phyloP scores from a whole-genome alignment of 2,329 filamentous ascomycete genomes.

The Fusarium sp. region DNA sequence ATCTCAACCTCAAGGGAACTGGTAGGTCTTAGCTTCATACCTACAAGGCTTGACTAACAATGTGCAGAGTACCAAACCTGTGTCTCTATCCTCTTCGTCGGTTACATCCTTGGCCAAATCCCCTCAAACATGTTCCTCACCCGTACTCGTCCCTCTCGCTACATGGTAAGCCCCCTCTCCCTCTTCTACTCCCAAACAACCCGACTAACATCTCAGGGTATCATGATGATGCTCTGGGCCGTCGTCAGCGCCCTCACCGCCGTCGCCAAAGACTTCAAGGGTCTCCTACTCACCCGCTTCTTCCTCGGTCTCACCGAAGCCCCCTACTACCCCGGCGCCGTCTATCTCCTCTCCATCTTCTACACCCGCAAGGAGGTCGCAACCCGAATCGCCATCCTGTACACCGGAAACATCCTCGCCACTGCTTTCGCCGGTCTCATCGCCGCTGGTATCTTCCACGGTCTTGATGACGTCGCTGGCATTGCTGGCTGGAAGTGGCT shows the following conservation, averaged over 20 bases:
- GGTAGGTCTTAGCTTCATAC: background rate
- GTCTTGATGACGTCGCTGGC: slow-evolving; percentile 39
- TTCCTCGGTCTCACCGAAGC: slow-evolving; percentile 54
- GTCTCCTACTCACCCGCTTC: slow-evolving; percentile 58
- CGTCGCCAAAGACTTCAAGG: slow-evolving; percentile 57
- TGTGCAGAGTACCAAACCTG: slow-evolving; percentile 45
- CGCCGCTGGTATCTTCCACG: slow-evolving; percentile 53
- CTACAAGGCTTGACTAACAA: background rate
- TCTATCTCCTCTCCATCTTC: slow-evolving; percentile 59
- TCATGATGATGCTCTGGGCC: slow-evolving; percentile 59
- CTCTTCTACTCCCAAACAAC: accelerated
- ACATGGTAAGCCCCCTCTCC: slow-evolving; percentile 44
- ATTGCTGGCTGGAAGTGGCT: slow-evolving; percentile 53
- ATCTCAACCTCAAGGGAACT: slow-evolving; percentile 38
- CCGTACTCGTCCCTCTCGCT: slow-evolving; percentile 52
- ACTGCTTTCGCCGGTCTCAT: slow-evolving; percentile 56
- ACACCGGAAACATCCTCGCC: slow-evolving; percentile 50
- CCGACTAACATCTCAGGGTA: slow-evolving; percentile 37
- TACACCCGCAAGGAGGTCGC: slow-evolving; percentile 62
- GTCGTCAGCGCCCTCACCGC: slow-evolving; percentile 57
- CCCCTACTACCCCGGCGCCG: slow-evolving; percentile 49
- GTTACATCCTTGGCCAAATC: slow-evolving; percentile 56
- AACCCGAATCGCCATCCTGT: slow-evolving; percentile 55
- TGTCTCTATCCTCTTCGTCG: slow-evolving; percentile 49
- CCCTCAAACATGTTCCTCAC: slow-evolving; percentile 57